Percentiles rank a stretch among this genome's conserved stretches.
Evolutionary conservation across 768 basidiomycete species (phyloP).

Genomic region (Tulasnella sp.): DNA sequence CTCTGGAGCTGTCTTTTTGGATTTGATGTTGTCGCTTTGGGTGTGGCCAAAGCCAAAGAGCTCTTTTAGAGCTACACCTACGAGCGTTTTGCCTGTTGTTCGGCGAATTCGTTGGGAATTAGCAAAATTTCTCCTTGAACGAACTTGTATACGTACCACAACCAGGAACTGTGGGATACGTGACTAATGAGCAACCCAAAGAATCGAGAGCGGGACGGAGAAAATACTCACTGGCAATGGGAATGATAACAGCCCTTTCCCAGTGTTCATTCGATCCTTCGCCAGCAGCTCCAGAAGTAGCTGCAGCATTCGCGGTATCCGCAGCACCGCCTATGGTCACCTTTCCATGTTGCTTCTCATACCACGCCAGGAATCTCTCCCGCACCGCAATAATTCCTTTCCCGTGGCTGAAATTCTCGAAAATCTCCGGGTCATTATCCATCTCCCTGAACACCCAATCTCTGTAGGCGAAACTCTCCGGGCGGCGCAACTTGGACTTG

Average conservation of each 20-base stretch:
- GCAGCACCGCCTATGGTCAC: constrained; percentile 37
- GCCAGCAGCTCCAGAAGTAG: neutral
- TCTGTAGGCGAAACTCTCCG: constrained; percentile 75
- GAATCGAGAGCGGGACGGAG: neutral
- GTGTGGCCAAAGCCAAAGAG: constrained; percentile 88
- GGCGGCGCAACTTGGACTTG: constrained; percentile 63
- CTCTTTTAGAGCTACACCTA: constrained; percentile 70
- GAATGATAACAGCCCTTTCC: constrained; percentile 77
- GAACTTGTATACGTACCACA: constrained; percentile 59
- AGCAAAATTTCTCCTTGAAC: neutral
- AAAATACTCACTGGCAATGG: constrained; percentile 51
- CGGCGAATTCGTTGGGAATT: neutral
- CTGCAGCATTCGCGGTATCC: constrained; percentile 33
- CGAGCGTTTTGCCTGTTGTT: constrained; percentile 76
- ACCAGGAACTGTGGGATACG: constrained; percentile 58
- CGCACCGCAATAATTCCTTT: constrained; percentile 83
- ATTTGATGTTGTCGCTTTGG: constrained; percentile 84
- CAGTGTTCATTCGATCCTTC: constrained; percentile 19
- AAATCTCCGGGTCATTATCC: constrained; percentile 52
- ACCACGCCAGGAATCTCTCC: constrained; percentile 72
- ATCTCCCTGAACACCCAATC: constrained; percentile 83
- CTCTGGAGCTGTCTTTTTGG: constrained; percentile 63
- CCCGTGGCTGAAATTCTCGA: constrained; percentile 60
- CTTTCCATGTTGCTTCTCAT: constrained; percentile 50
- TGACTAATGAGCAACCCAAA: neutral